These are phyloP conservation scores for Immersiporthe knoxdaviesiana DNA, from an alignment of 2,329 filamentous ascomycete genomes.

Conservation along the genomic window DNA sequence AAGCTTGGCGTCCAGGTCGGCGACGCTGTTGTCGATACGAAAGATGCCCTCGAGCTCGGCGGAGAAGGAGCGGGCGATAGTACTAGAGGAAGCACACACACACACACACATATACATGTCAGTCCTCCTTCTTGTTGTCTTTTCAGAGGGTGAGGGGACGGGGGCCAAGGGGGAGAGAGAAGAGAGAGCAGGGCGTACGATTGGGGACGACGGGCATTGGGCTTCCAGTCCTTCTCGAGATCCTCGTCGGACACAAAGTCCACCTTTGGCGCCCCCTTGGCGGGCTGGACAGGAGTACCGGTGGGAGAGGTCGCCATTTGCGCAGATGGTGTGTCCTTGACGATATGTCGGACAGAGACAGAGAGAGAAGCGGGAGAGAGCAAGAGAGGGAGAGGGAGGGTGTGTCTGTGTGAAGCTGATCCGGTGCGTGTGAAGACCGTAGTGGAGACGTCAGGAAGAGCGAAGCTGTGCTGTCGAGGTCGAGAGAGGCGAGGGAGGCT, in stretches of 20 bases:
- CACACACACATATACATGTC: too few species aligned
- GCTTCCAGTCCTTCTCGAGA: conserved; percentile 79
- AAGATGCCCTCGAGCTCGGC: conserved; percentile 86
- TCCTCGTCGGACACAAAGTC: conserved; percentile 62
- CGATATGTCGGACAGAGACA: conserved; percentile 7
- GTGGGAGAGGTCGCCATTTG: conserved; percentile 30
- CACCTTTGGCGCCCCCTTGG: conserved; percentile 14
- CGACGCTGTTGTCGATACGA: conserved; percentile 78
- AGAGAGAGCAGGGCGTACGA: conserved; percentile 66
- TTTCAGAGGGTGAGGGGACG: conserved; percentile 47
- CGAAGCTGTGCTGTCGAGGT: not conserved
- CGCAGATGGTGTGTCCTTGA: conserved; percentile 15
- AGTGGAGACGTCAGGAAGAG: not conserved
- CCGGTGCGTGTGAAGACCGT: not conserved
- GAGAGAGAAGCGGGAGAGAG: too few species aligned
- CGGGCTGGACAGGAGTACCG: conserved; percentile 20
- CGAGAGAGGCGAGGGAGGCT: conserved; percentile 6
- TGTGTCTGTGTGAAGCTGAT: not conserved
- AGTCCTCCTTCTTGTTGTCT: conserved; percentile 18
- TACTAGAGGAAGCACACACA: conserved; percentile 60
- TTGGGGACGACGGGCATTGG: conserved; percentile 75
- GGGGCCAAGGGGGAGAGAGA: conserved; percentile 36
- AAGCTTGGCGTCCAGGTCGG: conserved; percentile 65
- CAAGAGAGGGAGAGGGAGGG: not conserved
- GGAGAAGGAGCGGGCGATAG: conserved; percentile 85